phyloP scores from a whole-genome alignment of 805 yeast genomes.

The Saccharomycopsis amapae region DNA sequence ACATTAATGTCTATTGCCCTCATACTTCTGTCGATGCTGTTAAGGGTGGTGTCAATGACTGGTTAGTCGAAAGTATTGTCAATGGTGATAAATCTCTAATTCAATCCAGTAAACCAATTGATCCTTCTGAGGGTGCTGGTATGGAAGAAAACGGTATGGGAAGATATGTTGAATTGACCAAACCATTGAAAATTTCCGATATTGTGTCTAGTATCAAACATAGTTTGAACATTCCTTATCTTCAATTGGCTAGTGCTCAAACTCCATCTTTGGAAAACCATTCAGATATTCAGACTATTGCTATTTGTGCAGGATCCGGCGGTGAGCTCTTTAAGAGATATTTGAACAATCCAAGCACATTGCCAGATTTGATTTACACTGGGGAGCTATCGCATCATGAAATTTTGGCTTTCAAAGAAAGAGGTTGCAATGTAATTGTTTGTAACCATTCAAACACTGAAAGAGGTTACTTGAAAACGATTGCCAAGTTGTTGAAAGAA shows the following conservation, averaged over 20 bases:
- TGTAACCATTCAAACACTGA: slow-evolving; percentile 94
- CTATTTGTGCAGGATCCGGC: slow-evolving; percentile 96
- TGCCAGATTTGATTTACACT: slow-evolving; percentile 69
- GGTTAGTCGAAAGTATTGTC: slow-evolving; percentile 62
- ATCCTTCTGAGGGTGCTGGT: slow-evolving; percentile 24
- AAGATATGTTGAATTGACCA: slow-evolving; percentile 46
- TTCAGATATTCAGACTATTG: slow-evolving; percentile 57
- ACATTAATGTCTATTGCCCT: slow-evolving; percentile 88
- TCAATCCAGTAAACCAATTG: background rate
- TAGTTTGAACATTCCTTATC: slow-evolving; percentile 41
- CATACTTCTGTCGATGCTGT: slow-evolving; percentile 97
- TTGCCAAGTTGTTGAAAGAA: slow-evolving; percentile 46
- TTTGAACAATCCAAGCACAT: slow-evolving; percentile 37
- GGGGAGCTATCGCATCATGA: slow-evolving; percentile 97
- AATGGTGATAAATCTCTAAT: slow-evolving; percentile 22
- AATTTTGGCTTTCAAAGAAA: slow-evolving; percentile 60
- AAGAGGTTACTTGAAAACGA: slow-evolving; percentile 62
- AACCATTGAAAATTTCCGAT: slow-evolving; percentile 36
- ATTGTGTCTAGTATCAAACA: slow-evolving; percentile 48
- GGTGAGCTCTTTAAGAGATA: slow-evolving; percentile 62
- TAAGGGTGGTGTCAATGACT: slow-evolving; percentile 88
- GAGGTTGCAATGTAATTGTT: slow-evolving; percentile 62
- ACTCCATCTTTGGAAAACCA: slow-evolving; percentile 25
- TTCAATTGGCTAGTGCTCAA: slow-evolving; percentile 54
- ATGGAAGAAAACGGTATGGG: slow-evolving; percentile 81